phyloP scores from a whole-genome alignment of 805 yeast genomes.

The Metschnikowia shivogae region DNA sequence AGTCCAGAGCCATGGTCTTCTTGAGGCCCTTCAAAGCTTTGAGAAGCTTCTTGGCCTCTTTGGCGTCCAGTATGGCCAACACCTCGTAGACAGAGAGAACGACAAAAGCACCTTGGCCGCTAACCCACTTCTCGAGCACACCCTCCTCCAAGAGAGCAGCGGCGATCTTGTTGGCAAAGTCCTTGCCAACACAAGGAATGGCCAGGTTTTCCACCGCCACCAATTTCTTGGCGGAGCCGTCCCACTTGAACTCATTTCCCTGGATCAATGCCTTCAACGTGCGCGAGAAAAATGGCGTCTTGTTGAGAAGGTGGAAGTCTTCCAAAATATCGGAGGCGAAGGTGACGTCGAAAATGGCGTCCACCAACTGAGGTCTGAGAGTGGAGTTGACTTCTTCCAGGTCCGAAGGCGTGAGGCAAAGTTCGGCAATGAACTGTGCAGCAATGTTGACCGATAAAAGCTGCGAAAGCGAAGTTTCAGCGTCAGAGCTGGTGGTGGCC shows the following conservation, averaged over 20 bases:
- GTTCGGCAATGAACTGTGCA: slow-evolving; percentile 77
- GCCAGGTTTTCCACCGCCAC: slow-evolving; percentile 29
- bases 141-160: slow-evolving; percentile 49
- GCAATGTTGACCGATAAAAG: slow-evolving; percentile 70
- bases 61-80: slow-evolving; percentile 37
- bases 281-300: slow-evolving; percentile 68
- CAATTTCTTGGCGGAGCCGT: slow-evolving; percentile 44
- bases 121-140: slow-evolving; percentile 57
- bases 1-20: slow-evolving; percentile 41
- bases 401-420: slow-evolving; percentile 54
- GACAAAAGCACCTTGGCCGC: slow-evolving; percentile 69
- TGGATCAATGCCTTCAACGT: slow-evolving; percentile 72
- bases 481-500: slow-evolving; percentile 21
- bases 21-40: slow-evolving; percentile 51
- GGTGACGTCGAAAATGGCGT: slow-evolving; percentile 50
- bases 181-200: slow-evolving; percentile 50
- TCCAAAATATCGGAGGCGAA: slow-evolving; percentile 63
- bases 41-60: slow-evolving; percentile 44
- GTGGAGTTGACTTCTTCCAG: slow-evolving; percentile 36
- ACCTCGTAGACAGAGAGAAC: slow-evolving; percentile 76
- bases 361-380: slow-evolving; percentile 47
- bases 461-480: slow-evolving; percentile 43
- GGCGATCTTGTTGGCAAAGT: slow-evolving; percentile 53
- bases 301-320: slow-evolving; percentile 63
- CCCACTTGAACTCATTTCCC: slow-evolving; percentile 78